phyloP scores from a whole-genome alignment of 441 rosid species.

The Populus hybrid region DNA sequence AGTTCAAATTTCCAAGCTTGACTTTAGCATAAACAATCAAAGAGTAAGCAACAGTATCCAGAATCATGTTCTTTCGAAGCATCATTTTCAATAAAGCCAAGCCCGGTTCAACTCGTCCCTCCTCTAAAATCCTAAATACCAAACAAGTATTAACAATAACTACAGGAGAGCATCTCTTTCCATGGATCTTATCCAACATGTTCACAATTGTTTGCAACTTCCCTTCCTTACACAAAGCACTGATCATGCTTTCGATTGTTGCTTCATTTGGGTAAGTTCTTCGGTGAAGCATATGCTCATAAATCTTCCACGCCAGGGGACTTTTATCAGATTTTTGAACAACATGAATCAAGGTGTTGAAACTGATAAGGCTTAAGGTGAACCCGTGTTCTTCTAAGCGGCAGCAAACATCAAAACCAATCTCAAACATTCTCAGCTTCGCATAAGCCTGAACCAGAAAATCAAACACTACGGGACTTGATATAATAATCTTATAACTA shows the following conservation, averaged over 20 bases:
- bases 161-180: slow-evolving; percentile 58
- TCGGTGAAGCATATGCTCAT: slow-evolving; percentile 53
- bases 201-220: slow-evolving; percentile 44
- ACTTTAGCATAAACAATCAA: slow-evolving; percentile 45
- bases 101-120: slow-evolving; percentile 42
- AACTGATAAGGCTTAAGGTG: slow-evolving; percentile 43
- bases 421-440: slow-evolving; percentile 50
- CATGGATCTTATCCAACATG: slow-evolving; percentile 55
- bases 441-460: slow-evolving; percentile 66
- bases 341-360: slow-evolving; percentile 54
- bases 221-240: slow-evolving; percentile 75
- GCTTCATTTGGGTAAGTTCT: slow-evolving; percentile 53
- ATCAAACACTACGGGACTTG: slow-evolving; percentile 60
- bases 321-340: slow-evolving; percentile 48
- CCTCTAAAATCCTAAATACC: slow-evolving; percentile 50
- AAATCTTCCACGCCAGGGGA: slow-evolving; percentile 60
- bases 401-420: slow-evolving; percentile 51
- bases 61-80: slow-evolving; percentile 65
- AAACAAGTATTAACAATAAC: slow-evolving; percentile 62
- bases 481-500: slow-evolving; percentile 35
- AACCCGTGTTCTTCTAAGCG: slow-evolving; percentile 51
- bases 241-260: slow-evolving; percentile 44
- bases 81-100: slow-evolving; percentile 60
- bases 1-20: slow-evolving; percentile 41
- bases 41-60: slow-evolving; percentile 65